Percentiles rank a stretch among this genome's conserved stretches.
phyloP scores from a whole-genome alignment of 805 yeast genomes.

The Cyberlindnera euphorbiae region DNA sequence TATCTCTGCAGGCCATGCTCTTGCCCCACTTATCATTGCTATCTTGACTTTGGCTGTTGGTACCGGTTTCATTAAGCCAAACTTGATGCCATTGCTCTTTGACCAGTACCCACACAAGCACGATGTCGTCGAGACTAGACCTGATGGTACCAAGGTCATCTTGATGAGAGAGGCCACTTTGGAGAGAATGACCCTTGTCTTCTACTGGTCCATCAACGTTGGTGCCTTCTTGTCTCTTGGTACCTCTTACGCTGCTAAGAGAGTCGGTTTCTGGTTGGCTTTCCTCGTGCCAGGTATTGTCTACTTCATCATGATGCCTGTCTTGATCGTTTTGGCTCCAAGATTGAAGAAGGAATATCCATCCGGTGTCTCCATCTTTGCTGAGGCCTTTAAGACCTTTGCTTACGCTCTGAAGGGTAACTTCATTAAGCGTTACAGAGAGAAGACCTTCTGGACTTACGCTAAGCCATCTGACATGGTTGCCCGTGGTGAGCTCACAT shows the following conservation, averaged over 20 bases:
- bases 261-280: conserved; percentile 71
- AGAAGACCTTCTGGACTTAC: conserved; percentile 43
- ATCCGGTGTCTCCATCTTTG: conserved; percentile 37
- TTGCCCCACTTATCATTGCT: conserved; percentile 52
- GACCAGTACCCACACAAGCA: conserved; percentile 62
- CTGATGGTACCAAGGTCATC: conserved; percentile 63
- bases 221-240: conserved; percentile 75
- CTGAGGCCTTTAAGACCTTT: conserved; percentile 37
- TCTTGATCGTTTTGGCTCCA: conserved; percentile 33
- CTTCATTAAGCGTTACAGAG: conserved; percentile 37
- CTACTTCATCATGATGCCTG: conserved; percentile 47
- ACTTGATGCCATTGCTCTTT: conserved; percentile 66
- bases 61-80: conserved; percentile 78
- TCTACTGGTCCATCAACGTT: conserved; percentile 70
- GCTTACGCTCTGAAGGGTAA: conserved; percentile 38
- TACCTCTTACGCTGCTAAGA: conserved; percentile 65
- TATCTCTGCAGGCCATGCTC: conserved; percentile 44
- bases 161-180: conserved; percentile 65
- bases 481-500: conserved; percentile 31
- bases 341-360: conserved; percentile 26
- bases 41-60: conserved; percentile 60
- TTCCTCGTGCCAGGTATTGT: conserved; percentile 63
- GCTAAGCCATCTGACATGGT: conserved; percentile 57
- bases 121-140: conserved; percentile 52
- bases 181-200: conserved; percentile 70